These are phyloP conservation scores for Xylariaceae sp. DNA, from an alignment of 2,329 filamentous ascomycete genomes.

Conservation along the genomic window DNA sequence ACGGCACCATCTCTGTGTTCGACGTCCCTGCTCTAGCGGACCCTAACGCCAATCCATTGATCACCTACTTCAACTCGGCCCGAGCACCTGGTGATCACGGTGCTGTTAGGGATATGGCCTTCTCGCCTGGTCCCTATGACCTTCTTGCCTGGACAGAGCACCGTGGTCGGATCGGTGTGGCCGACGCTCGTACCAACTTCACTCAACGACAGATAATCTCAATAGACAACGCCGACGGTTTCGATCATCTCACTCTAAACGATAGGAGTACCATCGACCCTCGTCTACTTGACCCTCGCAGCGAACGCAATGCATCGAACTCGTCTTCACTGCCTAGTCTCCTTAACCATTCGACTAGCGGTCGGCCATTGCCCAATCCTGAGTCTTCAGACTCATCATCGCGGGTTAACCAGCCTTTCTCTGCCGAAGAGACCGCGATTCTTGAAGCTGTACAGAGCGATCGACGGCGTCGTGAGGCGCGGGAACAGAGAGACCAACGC, in stretches of 20 bases:
- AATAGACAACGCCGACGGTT: constrained; percentile 54
- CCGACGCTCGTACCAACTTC: constrained; percentile 66
- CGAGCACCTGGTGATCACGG: constrained; percentile 66
- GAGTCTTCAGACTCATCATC: constrained; percentile 35
- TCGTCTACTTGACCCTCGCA: constrained; percentile 43
- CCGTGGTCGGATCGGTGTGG: constrained; percentile 68
- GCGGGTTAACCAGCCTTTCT: constrained; percentile 46
- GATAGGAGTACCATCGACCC: constrained; percentile 53
- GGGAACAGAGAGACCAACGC: constrained; percentile 27
- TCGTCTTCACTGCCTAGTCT: constrained; percentile 31
- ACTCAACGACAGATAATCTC: constrained; percentile 64
- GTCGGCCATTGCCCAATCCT: constrained; percentile 23
- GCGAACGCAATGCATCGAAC: constrained; percentile 33
- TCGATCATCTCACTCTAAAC: constrained; percentile 52
- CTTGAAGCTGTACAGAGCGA: constrained; percentile 53
- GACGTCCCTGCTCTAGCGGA: constrained; percentile 49
- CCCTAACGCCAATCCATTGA: constrained; percentile 52
- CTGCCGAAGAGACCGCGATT: constrained; percentile 50
- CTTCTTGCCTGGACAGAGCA: constrained; percentile 93
- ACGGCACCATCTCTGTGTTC: constrained; percentile 74
- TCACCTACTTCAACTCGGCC: constrained; percentile 75
- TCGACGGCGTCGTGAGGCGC: constrained; percentile 45
- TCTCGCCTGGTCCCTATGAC: constrained; percentile 85
- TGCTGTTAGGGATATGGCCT: constrained; percentile 85
- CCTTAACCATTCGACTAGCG: constrained; percentile 21